These are phyloP conservation scores for Trichoderma pleuroti DNA, from an alignment of 2,329 filamentous ascomycete species.

Conservation along the genomic window DNA sequence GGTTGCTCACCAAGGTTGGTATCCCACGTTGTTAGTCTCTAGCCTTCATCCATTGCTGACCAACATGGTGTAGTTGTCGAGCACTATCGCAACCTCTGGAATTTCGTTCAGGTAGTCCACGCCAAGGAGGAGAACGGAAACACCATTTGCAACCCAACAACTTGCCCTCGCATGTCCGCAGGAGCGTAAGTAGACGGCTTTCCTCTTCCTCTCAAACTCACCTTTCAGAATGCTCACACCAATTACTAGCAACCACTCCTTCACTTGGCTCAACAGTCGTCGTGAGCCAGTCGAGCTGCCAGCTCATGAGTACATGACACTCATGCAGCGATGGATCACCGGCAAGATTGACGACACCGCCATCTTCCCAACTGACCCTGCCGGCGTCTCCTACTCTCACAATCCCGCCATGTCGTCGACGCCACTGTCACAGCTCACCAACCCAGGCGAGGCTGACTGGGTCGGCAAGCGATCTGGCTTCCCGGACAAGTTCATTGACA, in stretches of 20 bases:
- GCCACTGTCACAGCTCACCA: constrained; percentile 61
- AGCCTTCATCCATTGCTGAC: constrained; percentile 8
- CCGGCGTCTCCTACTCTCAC: constrained; percentile 62
- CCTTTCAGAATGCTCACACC: not conserved
- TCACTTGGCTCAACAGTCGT: constrained; percentile 91
- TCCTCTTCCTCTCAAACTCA: not conserved
- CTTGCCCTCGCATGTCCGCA: constrained; percentile 90
- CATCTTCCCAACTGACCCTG: constrained; percentile 86
- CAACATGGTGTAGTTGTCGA: constrained; percentile 68
- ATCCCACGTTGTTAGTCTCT: not conserved
- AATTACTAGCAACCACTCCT: constrained; percentile 71
- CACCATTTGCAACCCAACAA: constrained; percentile 77
- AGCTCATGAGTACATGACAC: constrained; percentile 87
- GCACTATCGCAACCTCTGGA: constrained; percentile 84
- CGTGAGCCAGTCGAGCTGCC: constrained; percentile 88
- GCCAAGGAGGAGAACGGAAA: constrained; percentile 75
- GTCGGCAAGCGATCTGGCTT: constrained; percentile 91
- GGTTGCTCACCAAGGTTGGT: constrained; percentile 86
- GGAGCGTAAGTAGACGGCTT: constrained; percentile 68
- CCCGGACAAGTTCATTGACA: constrained; percentile 80
- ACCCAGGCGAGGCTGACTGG: constrained; percentile 65
- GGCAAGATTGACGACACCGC: constrained; percentile 88
- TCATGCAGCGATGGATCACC: constrained; percentile 96
- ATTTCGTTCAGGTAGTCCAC: constrained; percentile 84
- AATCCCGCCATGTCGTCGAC: constrained; percentile 57